A percentile compares a stretch with the other conserved stretches of the same genome.
phyloP scores from a whole-genome alignment of 768 basidiomycete genomes.

The Russula emetica region DNA sequence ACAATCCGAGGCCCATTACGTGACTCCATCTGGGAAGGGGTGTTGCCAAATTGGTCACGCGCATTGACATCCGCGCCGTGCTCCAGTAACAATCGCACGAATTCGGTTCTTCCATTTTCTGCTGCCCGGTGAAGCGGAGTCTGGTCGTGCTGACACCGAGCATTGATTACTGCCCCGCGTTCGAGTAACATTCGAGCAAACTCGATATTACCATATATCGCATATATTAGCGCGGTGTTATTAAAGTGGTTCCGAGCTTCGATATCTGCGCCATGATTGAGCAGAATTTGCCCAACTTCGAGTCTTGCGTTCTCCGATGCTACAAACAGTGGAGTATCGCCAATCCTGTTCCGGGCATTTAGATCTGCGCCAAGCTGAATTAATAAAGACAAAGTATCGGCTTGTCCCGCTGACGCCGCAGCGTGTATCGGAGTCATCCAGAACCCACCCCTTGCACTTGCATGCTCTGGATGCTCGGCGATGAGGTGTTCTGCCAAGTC shows the following conservation, averaged over 20 bases:
- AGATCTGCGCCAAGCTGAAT: background rate
- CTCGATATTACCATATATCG: background rate
- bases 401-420: background rate
- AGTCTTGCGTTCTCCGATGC: background rate
- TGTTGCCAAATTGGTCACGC: background rate
- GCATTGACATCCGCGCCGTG: background rate
- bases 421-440: background rate
- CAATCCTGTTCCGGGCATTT: rapidly evolving
- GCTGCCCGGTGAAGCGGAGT: background rate
- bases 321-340: background rate
- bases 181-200: background rate
- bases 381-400: background rate
- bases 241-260: background rate
- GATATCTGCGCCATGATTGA: background rate
- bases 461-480: background rate
- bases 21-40: background rate
- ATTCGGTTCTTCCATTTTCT: background rate
- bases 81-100: background rate
- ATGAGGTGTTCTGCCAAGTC: background rate
- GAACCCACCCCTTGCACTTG: background rate
- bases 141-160: rapidly evolving
- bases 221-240: background rate
- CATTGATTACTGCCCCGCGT: background rate
- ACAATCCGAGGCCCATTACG: background rate
- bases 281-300: background rate